Base-by-base conservation (phyloP, 139 green algal genomes). In the Picochlorum sp. region DNA sequence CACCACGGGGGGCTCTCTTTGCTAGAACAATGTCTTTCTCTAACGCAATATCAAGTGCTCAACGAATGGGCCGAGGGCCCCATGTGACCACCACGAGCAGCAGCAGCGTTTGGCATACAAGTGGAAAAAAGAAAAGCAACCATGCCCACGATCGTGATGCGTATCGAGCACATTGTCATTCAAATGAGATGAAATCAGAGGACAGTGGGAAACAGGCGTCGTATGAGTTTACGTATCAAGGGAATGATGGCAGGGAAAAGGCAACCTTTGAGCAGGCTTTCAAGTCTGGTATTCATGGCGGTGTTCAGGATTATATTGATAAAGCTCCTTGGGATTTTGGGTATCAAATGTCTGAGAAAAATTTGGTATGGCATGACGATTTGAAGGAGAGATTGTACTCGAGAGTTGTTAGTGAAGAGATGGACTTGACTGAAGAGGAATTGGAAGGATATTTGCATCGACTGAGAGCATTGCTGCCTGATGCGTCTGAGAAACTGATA, bases 361-460 rank as follows among this genome's bases (percentile, higher is more conserved):
- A 86, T 54, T 18, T 87, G 3, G 59, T 83, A 41, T 93, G 81
- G 81, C 85, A 77, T 30, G 80, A 90, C 24, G 77, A 82, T 51
- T 63, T 90, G 3, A 89, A 88, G 14, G 10, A 74, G 2, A 74
- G 79, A 26, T 64, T 93, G 89, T 13, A 83, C 80, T 71, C 80
- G 85, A 38, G 47, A 9, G 65, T 85, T 8, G 81, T 77, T 5
- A 63, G 66, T 3, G 56, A 83, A 21, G 60, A 86, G 49, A 63
- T 89, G 59, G 65, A 67, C 16, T 57, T 94, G 1, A 57, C 45
- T 3, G 82, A 91, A 0, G 69, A 78, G 0, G 81, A 83, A 30
- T 65, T 92, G 58, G 78, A 86, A 30, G 34, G 47, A 20, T 66
- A 71, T 31, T 68, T 94, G 30, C 6, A 71, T 37, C 45, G 77